Evolutionary conservation across 306 rosid species (phyloP).

Genomic region (Prunus davidiana): DNA sequence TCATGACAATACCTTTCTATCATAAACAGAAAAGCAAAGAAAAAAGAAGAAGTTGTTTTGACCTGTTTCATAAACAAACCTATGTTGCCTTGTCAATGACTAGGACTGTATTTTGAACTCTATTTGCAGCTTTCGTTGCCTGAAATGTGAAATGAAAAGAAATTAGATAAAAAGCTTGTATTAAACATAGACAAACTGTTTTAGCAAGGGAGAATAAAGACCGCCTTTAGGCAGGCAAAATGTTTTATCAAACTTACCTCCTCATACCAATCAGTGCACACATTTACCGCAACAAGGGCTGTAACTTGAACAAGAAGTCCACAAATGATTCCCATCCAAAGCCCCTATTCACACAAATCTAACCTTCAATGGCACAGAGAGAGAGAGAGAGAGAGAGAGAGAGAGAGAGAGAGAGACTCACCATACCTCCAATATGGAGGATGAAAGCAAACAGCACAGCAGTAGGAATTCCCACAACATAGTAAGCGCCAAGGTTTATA

Average conservation of each 20-base stretch:
- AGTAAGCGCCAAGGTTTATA: constrained; percentile 61
- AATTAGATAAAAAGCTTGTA: background rate
- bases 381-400: constrained; percentile 1
- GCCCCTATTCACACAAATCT: constrained; percentile 33
- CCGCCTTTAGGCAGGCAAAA: background rate
- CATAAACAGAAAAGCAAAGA: background rate
- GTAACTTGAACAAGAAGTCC: constrained; percentile 52
- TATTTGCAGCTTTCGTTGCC: constrained; percentile 41
- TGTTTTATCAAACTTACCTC: constrained; percentile 31
- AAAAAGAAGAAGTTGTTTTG: background rate
- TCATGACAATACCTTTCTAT: background rate
- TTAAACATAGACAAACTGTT: background rate
- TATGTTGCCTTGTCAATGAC: constrained; percentile 14
- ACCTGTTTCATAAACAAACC: constrained; percentile 1
- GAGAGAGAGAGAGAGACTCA: constrained; percentile 16
- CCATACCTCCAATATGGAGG: constrained; percentile 60
- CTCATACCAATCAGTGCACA: constrained; percentile 40
- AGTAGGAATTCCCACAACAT: constrained; percentile 57
- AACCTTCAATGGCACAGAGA: background rate
- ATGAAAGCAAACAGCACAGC: constrained; percentile 49
- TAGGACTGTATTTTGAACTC: constrained; percentile 17
- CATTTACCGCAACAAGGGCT: constrained; percentile 33
- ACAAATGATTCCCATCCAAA: constrained; percentile 65
- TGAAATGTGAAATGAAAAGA: constrained; percentile 21
- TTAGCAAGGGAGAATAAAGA: background rate